Conservation (phyloP, 768 basidiomycete genomes). For the Candolleomyces efflorescens region DNA sequence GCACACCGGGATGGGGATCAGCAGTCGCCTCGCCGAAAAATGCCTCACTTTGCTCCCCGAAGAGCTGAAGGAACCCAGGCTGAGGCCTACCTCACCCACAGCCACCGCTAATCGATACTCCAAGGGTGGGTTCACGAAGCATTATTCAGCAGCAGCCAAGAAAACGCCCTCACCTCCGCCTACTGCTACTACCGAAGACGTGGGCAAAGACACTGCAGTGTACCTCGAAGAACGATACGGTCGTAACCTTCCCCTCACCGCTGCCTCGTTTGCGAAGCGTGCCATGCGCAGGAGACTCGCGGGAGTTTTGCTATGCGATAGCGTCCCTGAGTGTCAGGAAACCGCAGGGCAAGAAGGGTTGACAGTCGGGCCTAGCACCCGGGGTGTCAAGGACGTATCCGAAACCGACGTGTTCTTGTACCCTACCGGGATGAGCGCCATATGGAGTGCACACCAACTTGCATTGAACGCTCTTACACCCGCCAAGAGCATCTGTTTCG, state of each 20-base stretch:
- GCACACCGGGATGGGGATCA: conserved; percentile 86
- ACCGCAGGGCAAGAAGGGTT: conserved; percentile 42
- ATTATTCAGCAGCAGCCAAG: conserved; percentile 44
- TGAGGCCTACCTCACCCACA: background rate
- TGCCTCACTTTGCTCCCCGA: conserved; percentile 71
- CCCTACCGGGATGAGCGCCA: conserved; percentile 89
- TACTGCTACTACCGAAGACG: conserved; percentile 32
- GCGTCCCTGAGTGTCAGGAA: conserved; percentile 29
- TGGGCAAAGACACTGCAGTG: conserved; percentile 57
- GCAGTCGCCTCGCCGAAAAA: conserved; percentile 80
- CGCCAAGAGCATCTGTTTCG: conserved; percentile 90
- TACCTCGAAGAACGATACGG: conserved; percentile 97
- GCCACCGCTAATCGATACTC: background rate
- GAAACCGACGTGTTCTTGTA: conserved; percentile 90
- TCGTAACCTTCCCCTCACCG: conserved; percentile 74
- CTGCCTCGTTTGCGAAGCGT: conserved; percentile 77
- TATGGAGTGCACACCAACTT: conserved; percentile 86
- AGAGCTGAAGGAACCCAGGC: conserved; percentile 20
- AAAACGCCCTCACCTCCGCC: conserved; percentile 5
- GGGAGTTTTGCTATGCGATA: conserved; percentile 72
- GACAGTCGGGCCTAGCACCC: conserved; percentile 55
- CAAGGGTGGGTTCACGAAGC: conserved; percentile 47
- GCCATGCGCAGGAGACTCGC: conserved; percentile 88
- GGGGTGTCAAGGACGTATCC: conserved; percentile 64
- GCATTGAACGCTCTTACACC: conserved; percentile 45